Evolutionary conservation across 305 asterid species (phyloP).

Genomic region (Solanum hybrid): DNA sequence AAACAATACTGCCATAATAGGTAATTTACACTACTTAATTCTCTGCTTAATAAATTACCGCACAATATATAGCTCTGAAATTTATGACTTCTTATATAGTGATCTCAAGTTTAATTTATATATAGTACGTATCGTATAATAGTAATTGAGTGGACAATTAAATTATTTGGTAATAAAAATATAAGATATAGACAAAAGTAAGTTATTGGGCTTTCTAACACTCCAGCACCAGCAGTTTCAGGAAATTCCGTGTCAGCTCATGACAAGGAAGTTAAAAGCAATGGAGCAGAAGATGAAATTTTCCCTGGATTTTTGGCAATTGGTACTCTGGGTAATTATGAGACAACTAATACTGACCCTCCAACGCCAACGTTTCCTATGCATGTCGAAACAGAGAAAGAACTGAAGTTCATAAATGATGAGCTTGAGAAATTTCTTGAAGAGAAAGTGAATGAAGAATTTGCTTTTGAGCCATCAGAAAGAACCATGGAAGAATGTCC

Average conservation of each 20-base stretch:
- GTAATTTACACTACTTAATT: constrained; percentile 22
- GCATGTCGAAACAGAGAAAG: constrained; percentile 39
- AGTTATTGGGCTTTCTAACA: not conserved
- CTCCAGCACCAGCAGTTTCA: not conserved
- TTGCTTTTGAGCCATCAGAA: constrained; percentile 34
- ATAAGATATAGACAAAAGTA: not conserved
- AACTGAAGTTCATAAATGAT: constrained; percentile 43
- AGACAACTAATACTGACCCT: constrained; percentile 36
- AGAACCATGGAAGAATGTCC: constrained; percentile 41
- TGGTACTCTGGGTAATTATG: constrained; percentile 56
- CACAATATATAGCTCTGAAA: not conserved
- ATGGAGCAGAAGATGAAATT: constrained; percentile 12
- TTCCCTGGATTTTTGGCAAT: constrained; percentile 74
- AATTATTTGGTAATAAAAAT: not conserved
- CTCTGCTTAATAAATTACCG: not conserved
- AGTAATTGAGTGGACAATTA: not conserved
- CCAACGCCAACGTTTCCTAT: constrained; percentile 59
- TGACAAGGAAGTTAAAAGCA: constrained; percentile 15
- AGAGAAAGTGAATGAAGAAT: constrained; percentile 56
- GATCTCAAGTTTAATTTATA: not conserved
- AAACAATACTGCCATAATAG: constrained; percentile 31
- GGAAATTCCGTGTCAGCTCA: not conserved
- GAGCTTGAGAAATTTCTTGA: constrained; percentile 71
- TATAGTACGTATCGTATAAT: too few relatives aligned
- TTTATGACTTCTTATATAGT: not conserved